Evolutionary conservation across 306 rosid genomes (phyloP), one percentile per base, ranked within the genome.

Genomic region (Quercus wislizeni): DNA sequence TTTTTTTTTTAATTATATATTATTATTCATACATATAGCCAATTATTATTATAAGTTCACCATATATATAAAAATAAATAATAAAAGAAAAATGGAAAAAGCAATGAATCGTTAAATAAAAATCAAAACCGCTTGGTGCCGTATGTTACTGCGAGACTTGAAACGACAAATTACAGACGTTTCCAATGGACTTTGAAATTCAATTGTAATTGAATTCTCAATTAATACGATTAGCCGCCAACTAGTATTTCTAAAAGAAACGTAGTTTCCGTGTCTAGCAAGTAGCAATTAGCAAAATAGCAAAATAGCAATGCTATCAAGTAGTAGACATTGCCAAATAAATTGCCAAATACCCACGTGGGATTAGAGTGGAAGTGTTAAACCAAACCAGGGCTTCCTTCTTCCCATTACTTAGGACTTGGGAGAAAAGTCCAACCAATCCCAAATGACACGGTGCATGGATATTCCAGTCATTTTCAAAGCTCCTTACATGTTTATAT

Each of bases 201-300:
- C 62, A 55, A 49, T 71, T 72, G 9, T 25, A 46, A 31, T 35
- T 51, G 68, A 38, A n/a, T 28, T 13, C 74, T 58, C 19, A 19
- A 79, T 79, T 72, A 63, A 27, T 7, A 49, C 15, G 5, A 28
- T 33, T 51, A 71, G 88, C 85, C 81, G 81, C 81, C 88, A 18
- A 56, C 18, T 25, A 23, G 1, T 43, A 1, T 14, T 63, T 35
- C 10, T 14, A 63, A 2, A 12, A 10, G 65, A 59, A 59, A 59
- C 65, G 28, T 59, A 23, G 65, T 59, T 59, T 10, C 65, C 31
- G 65, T 59, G 65, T 59, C 30, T 13, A 49, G 54, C 46, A 7
- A 7, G 0, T 7, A 33, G 38, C 43, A 6, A 6, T 38, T 38
- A 28, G 30, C 27, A 25, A 28, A 2, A 2, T 28, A 38, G 46